phyloP scores from a whole-genome alignment of 768 basidiomycete species.

The Mycena capillaripes region DNA sequence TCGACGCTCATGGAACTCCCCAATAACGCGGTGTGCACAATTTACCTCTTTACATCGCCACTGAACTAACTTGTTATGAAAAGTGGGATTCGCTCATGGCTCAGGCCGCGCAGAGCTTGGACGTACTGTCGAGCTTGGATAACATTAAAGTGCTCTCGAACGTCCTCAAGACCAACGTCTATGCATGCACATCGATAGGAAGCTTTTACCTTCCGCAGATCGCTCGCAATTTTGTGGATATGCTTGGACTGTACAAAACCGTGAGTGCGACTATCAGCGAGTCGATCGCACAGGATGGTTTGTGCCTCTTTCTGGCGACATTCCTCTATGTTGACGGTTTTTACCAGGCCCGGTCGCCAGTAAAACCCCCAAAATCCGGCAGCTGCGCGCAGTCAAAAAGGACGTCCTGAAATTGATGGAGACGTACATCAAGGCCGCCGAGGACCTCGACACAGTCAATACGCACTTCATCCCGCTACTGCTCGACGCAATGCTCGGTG shows the following conservation, averaged over 20 bases:
- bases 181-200: slow-evolving; percentile 96
- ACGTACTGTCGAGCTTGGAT: slow-evolving; percentile 90
- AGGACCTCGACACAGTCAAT: slow-evolving; percentile 95
- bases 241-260: slow-evolving; percentile 97
- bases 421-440: slow-evolving; percentile 96
- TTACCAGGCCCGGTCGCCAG: slow-evolving; percentile 87
- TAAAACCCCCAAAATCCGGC: slow-evolving; percentile 96
- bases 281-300: slow-evolving; percentile 88
- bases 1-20: slow-evolving; percentile 96
- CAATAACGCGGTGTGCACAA: slow-evolving; percentile 86
- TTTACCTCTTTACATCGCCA: neutral
- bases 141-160: slow-evolving; percentile 98
- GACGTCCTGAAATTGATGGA: slow-evolving; percentile 98
- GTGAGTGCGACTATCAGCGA: slow-evolving; percentile 97
- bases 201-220: slow-evolving; percentile 97
- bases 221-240: slow-evolving; percentile 95
- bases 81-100: slow-evolving; percentile 99
- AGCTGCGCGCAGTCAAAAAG: slow-evolving; percentile 96
- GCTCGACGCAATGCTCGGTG: slow-evolving; percentile 95
- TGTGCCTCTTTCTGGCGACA: slow-evolving; percentile 28
- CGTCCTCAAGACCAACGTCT: slow-evolving; percentile 98
- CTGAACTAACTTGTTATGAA: slow-evolving; percentile 1
- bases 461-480: slow-evolving; percentile 94
- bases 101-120: slow-evolving; percentile 92
- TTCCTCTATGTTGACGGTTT: slow-evolving; percentile 25